These are phyloP conservation scores for Zalaria obscura DNA, from an alignment of 2,329 filamentous ascomycete species.

Conservation along the genomic window DNA sequence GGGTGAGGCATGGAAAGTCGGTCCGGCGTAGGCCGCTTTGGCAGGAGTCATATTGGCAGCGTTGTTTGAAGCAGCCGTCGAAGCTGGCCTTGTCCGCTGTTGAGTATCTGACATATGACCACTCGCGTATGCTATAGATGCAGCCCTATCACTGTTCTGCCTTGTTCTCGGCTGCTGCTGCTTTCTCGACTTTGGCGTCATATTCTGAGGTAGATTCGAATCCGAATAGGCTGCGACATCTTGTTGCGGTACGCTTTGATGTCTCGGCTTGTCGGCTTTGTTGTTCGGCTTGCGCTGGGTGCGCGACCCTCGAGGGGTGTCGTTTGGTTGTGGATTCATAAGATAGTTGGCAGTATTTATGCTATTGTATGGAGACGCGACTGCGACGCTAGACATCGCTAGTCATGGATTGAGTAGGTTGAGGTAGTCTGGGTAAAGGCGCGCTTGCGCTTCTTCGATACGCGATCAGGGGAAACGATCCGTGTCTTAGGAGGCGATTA, in stretches of 20 bases:
- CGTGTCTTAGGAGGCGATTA: too few species aligned
- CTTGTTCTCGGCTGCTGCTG: slow-evolving; percentile 4
- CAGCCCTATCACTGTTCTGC: slow-evolving; percentile 4
- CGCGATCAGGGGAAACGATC: too few species aligned
- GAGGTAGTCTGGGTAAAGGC: too few species aligned
- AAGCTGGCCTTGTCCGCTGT: slow-evolving; percentile 20
- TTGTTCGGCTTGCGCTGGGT: slow-evolving; percentile 2
- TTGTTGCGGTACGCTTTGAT: background rate
- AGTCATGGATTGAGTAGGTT: too few species aligned
- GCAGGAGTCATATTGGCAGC: slow-evolving; percentile 27
- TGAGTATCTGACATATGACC: slow-evolving; percentile 1
- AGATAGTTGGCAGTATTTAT: too few species aligned
- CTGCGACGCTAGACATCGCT: background rate
- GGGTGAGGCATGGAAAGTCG: slow-evolving; percentile 89
- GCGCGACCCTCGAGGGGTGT: too few species aligned
- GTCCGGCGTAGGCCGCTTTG: slow-evolving; percentile 65
- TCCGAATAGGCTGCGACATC: slow-evolving; percentile 5
- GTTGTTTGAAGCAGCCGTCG: slow-evolving; percentile 20
- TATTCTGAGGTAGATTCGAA: slow-evolving; percentile 5
- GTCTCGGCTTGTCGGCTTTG: slow-evolving; percentile 1
- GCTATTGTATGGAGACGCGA: background rate
- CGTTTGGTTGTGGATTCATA: too few species aligned
- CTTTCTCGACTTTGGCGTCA: slow-evolving; percentile 7
- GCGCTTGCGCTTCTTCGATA: too few species aligned
- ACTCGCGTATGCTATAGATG: slow-evolving; percentile 4